Evolutionary conservation across 2,329 filamentous ascomycete species (phyloP), one percentile per base, ranked within the genome.

Genomic region (Plenodomus tracheiphilus): DNA sequence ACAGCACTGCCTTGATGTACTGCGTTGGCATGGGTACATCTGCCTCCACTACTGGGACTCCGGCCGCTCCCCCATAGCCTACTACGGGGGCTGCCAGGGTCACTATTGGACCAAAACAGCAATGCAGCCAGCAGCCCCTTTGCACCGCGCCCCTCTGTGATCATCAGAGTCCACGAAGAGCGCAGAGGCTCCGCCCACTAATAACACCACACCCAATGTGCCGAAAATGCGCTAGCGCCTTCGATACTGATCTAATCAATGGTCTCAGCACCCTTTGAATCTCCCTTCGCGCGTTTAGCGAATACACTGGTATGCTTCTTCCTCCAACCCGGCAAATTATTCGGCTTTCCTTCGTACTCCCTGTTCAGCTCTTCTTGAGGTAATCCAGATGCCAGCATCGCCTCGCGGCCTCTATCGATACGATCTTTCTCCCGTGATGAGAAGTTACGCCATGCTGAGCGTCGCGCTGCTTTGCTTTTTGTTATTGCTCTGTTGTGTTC

Each of bases 291-390:
- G 2, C 2, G 4, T n/a, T n/a, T 36, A 2, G 51, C 50, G 16
- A 53, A 61, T 16, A 30, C 40, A n/a, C 57, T 49, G 2, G 58
- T 65, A 5, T 36, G 45, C 4, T 17, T 20, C 40, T 60, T 61
- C 40, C 38, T 59, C 64, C 62, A 65, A 21, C 61, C 59, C 1
- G 62, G 62, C 16, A 67, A 32, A 4, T 15, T 15, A 37, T 65
- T 65, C 2, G 38, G 25, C 4, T 22, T 8, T 2, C 61, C 59
- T 3, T 13, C 1, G 1, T 17, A 4, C 42, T 65, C 61, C 13
- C 47, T 42, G 1, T 13, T 6, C 25, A 66, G 18, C 9, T 61
- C 61, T 2, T 55, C 52, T 0, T 20, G 19, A 1, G 18, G 5
- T 1, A 64, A 43, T 0, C 51, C 59, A 2, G 59, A 62, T 19